These are phyloP conservation scores for Magnaporthales sp. DNA, from an alignment of 2,329 filamentous ascomycete species.

Conservation along the genomic window DNA sequence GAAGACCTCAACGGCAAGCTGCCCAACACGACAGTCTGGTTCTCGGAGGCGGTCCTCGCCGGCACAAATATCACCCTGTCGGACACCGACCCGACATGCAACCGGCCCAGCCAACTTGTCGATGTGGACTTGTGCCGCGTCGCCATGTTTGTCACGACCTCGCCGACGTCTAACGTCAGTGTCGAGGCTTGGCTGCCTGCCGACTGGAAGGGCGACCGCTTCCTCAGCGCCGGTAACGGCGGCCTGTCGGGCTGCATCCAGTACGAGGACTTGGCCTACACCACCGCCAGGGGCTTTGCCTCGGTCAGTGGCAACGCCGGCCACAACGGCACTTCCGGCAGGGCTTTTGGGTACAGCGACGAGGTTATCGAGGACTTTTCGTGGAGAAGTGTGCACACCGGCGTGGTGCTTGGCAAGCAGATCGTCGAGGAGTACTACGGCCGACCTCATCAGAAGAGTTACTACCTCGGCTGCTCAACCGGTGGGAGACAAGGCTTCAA, in stretches of 20 bases:
- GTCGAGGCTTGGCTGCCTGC: constrained; percentile 33
- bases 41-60: neutral
- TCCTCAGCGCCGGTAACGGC: constrained; percentile 23
- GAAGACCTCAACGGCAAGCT: neutral
- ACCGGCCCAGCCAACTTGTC: constrained; percentile 2
- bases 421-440: constrained; percentile 40
- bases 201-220: constrained; percentile 23
- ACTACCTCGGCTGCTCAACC: constrained; percentile 49
- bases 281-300: constrained; percentile 29
- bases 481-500: constrained; percentile 50
- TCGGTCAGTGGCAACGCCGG: constrained; percentile 33
- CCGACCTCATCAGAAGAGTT: constrained; percentile 31
- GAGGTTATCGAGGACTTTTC: constrained; percentile 28
- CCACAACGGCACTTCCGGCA: constrained; percentile 29
- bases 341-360: constrained; percentile 23
- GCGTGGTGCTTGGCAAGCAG: constrained; percentile 35
- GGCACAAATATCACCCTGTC: constrained; percentile 6
- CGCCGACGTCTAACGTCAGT: constrained; percentile 30
- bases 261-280: constrained; percentile 22
- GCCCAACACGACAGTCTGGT: constrained; percentile 5
- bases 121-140: constrained; percentile 18
- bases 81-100: constrained; percentile 9
- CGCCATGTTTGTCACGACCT: constrained; percentile 18
- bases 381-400: constrained; percentile 34
- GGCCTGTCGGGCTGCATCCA: constrained; percentile 27